These are phyloP conservation scores for Herpetomonas tarakana DNA, from an alignment of 208 protist genomes.

Conservation along the genomic window DNA sequence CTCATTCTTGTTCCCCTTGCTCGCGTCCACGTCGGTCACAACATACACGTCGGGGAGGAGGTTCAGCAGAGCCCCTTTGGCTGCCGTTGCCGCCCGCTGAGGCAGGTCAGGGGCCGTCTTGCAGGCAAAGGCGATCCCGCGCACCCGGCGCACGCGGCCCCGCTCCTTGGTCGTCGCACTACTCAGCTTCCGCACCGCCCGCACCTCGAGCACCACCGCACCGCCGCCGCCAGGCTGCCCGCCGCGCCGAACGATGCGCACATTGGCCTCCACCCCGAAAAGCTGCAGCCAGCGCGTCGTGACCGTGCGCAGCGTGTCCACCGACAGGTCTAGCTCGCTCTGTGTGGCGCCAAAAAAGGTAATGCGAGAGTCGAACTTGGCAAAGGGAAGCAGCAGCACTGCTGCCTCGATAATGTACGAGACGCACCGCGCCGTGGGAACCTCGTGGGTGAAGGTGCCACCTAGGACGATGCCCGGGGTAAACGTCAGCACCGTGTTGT, in stretches of 20 bases:
- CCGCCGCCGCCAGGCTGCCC: constrained; percentile 81
- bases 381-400: constrained; percentile 85
- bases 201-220: constrained; percentile 76
- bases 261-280: constrained; percentile 77
- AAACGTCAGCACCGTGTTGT: constrained; percentile 80
- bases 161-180: constrained; percentile 61
- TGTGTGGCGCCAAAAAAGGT: constrained; percentile 88
- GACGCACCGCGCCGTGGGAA: constrained; percentile 69
- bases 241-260: constrained; percentile 86
- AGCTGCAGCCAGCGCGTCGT: constrained; percentile 84
- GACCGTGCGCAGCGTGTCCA: constrained; percentile 89
- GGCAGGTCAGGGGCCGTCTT: constrained; percentile 81
- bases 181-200: constrained; percentile 69
- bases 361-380: constrained; percentile 85
- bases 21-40: constrained; percentile 86
- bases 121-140: constrained; percentile 91
- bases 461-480: constrained; percentile 91
- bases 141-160: constrained; percentile 86
- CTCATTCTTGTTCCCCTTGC: constrained; percentile 38
- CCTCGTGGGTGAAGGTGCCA: constrained; percentile 86
- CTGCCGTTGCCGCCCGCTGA: constrained; percentile 81
- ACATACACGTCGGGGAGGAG: constrained; percentile 93
- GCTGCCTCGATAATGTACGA: constrained; percentile 87
- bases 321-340: constrained; percentile 76
- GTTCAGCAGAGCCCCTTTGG: constrained; percentile 86